phyloP scores from a whole-genome alignment of 2,329 filamentous ascomycete species.

The Graphium sp. region DNA sequence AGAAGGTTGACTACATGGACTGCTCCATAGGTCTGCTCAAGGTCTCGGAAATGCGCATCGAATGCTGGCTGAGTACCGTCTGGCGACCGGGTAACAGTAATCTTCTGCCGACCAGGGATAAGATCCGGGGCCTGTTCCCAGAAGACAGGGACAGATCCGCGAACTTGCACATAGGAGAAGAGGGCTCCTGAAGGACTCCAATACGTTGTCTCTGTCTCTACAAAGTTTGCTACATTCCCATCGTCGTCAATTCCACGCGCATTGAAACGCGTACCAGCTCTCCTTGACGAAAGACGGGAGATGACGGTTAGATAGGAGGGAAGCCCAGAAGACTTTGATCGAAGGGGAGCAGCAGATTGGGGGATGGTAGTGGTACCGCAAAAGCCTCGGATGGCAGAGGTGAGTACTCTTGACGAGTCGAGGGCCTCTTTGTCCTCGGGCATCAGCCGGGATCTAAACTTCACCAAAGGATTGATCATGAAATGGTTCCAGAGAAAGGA shows the following conservation, averaged over 20 bases:
- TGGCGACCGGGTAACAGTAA: constrained; percentile 70
- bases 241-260: constrained; percentile 96
- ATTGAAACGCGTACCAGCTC: constrained; percentile 92
- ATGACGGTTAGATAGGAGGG: constrained; percentile 80
- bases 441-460: constrained; percentile 71
- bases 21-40: constrained; percentile 75
- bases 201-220: constrained; percentile 91
- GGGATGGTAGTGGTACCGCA: constrained; percentile 77
- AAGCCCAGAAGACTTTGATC: constrained; percentile 42
- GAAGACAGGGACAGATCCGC: constrained; percentile 88
- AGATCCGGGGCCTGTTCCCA: constrained; percentile 90
- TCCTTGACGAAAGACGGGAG: constrained; percentile 74
- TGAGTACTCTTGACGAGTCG: constrained; percentile 78
- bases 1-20: constrained; percentile 88
- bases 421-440: constrained; percentile 59
- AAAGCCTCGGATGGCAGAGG: constrained; percentile 86
- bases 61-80: constrained; percentile 92
- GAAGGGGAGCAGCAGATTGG: constrained; percentile 47
- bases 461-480: constrained; percentile 86
- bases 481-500: constrained; percentile 96
- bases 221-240: constrained; percentile 94
- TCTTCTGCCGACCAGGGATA: constrained; percentile 86
- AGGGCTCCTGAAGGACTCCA: constrained; percentile 64
- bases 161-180: constrained; percentile 86
- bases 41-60: constrained; percentile 81